Conservation (phyloP, 2,329 filamentous ascomycete species). For the Byssothecium circinans region DNA sequence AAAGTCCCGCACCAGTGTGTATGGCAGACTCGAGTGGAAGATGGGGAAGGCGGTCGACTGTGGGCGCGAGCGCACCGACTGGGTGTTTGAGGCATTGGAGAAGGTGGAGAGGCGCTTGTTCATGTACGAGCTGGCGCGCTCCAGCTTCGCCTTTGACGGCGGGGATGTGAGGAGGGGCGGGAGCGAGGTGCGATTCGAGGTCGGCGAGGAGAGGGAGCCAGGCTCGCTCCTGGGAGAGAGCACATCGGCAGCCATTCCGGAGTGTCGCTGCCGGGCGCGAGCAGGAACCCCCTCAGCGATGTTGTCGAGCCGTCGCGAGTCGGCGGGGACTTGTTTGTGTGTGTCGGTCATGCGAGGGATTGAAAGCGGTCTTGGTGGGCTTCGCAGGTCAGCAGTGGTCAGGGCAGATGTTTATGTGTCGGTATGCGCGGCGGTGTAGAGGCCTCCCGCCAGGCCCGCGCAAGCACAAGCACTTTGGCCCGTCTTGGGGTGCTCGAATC, state of each 20-base stretch:
- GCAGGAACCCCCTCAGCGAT: conserved; percentile 33
- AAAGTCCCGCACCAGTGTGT: conserved; percentile 93
- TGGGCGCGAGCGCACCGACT: conserved; percentile 68
- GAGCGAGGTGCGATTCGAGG: conserved; percentile 45
- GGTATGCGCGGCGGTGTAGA: neutral
- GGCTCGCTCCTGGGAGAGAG: conserved; percentile 40
- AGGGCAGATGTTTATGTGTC: conserved; percentile 1
- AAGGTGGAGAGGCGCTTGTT: conserved; percentile 84
- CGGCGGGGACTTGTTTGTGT: conserved; percentile 20
- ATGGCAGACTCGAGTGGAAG: conserved; percentile 82
- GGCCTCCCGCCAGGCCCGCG: conserved; percentile 2
- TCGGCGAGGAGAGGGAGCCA: conserved; percentile 31
- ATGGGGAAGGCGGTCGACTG: conserved; percentile 79
- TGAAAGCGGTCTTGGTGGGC: conserved; percentile 6
- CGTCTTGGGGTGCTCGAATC: conserved; percentile 28
- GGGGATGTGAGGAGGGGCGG: conserved; percentile 56
- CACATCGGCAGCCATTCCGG: conserved; percentile 44
- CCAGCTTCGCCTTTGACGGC: conserved; percentile 56
- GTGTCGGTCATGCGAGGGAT: conserved; percentile 40
- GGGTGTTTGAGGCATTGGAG: conserved; percentile 66
- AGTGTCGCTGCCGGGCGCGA: conserved; percentile 21
- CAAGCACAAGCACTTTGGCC: too few relatives aligned
- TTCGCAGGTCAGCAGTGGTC: conserved; percentile 24
- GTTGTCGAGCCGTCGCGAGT: conserved; percentile 32
- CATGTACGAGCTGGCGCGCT: conserved; percentile 68